phyloP scores from a whole-genome alignment of 2,329 filamentous ascomycete genomes.

The Pseudohalonectria lignicola region DNA sequence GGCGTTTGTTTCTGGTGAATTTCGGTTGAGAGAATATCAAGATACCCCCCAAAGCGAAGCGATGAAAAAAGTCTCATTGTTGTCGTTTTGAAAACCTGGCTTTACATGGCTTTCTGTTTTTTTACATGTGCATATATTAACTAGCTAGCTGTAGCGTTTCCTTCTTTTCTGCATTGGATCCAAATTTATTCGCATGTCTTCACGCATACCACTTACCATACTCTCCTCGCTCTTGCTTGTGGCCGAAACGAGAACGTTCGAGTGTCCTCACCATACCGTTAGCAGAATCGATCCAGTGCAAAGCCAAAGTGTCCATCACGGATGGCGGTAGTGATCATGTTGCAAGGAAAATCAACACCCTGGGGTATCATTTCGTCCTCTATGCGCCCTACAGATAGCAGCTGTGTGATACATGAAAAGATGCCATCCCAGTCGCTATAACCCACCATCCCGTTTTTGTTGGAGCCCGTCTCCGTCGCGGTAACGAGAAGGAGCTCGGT shows the following conservation, averaged over 20 bases:
- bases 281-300: background rate
- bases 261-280: no score
- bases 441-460: background rate
- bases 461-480: background rate
- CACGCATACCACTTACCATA: no score
- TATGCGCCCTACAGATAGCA: conserved; percentile 4
- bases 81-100: no score
- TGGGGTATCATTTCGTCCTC: conserved; percentile 25
- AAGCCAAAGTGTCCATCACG: background rate
- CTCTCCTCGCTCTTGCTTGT: no score
- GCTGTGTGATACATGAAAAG: background rate
- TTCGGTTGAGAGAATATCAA: conserved; percentile 14
- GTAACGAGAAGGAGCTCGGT: no score
- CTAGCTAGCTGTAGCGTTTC: no score
- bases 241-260: no score
- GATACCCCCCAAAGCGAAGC: conserved; percentile 26
- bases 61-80: conserved; percentile 2
- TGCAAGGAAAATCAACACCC: conserved; percentile 3
- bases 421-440: background rate
- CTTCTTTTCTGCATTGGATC: no score
- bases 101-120: conserved; percentile 1
- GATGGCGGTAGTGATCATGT: no score
- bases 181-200: no score
- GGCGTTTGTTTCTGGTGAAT: conserved; percentile 36
- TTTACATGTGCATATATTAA: no score